A percentile compares a stretch with the other conserved stretches of the same genome.
Evolutionary conservation across 2,329 filamentous ascomycete species (phyloP).

Genomic region (Aureobasidium lini): DNA sequence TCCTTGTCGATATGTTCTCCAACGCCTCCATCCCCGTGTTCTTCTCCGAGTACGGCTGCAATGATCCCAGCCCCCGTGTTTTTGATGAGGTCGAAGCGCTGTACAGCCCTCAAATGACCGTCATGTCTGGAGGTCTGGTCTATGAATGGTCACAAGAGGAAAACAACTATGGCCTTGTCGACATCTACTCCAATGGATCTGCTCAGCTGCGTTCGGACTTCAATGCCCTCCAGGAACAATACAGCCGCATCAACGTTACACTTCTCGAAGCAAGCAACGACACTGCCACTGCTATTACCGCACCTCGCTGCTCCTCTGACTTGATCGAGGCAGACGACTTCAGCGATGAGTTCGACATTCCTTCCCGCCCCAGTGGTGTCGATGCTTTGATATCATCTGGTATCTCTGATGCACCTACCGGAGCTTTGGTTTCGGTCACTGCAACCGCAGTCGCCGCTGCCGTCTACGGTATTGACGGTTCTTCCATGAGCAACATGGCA

Average conservation of each 20-base stretch:
- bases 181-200: constrained; percentile 37
- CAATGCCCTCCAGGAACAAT: constrained; percentile 67
- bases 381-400: constrained; percentile 70
- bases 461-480: constrained; percentile 51
- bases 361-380: constrained; percentile 58
- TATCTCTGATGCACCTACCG: constrained; percentile 53
- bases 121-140: constrained; percentile 69
- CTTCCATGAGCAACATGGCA: constrained; percentile 54
- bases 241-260: constrained; percentile 64
- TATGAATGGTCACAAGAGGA: constrained; percentile 73
- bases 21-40: constrained; percentile 65
- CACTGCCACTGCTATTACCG: constrained; percentile 44
- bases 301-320: constrained; percentile 57
- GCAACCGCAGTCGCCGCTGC: constrained; percentile 48
- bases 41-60: constrained; percentile 79
- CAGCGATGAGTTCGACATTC: constrained; percentile 72
- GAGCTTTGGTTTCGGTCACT: constrained; percentile 51
- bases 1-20: constrained; percentile 58
- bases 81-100: constrained; percentile 70
- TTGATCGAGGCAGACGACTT: constrained; percentile 65
- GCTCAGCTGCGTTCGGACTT: constrained; percentile 39
- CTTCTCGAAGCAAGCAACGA: constrained; percentile 57
- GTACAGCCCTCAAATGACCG: constrained; percentile 63
- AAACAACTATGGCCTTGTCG: constrained; percentile 48
- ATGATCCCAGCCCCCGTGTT: constrained; percentile 58